Evolutionary conservation across 139 green algal genomes (phyloP).

Genomic region (Marvania coccoides): DNA sequence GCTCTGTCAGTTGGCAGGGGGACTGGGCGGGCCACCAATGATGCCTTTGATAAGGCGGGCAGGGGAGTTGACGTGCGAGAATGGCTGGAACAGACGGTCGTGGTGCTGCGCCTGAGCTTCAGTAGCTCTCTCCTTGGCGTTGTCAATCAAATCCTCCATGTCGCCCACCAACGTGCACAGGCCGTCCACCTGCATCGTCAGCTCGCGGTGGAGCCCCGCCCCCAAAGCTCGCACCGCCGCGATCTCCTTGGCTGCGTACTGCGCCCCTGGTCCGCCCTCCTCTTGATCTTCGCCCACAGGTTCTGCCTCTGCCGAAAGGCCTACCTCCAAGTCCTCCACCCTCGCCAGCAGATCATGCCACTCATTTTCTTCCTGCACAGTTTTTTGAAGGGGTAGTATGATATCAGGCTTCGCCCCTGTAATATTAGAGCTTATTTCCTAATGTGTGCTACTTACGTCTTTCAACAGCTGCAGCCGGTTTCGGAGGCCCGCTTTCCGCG

Average conservation of each 20-base stretch:
- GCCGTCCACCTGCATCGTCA: constrained; percentile 44
- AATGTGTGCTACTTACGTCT: constrained; percentile 9
- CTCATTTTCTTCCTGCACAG: constrained; percentile 31
- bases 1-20: too few relatives aligned
- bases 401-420: not conserved
- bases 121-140: constrained; percentile 13
- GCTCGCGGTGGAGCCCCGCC: constrained; percentile 18
- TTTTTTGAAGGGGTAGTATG: not conserved
- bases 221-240: constrained; percentile 10
- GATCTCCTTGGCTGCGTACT: constrained; percentile 1
- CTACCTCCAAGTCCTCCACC: constrained; percentile 8
- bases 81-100: constrained; percentile 31
- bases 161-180: constrained; percentile 37
- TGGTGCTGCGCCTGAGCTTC: constrained; percentile 34
- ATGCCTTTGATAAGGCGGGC: constrained; percentile 38
- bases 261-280: not conserved
- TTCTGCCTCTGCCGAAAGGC: not conserved
- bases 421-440: not conserved
- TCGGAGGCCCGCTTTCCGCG: constrained; percentile 30
- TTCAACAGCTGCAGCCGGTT: constrained; percentile 20
- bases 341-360: constrained; percentile 27
- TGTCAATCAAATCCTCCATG: constrained; percentile 37
- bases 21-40: too few relatives aligned
- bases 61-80: constrained; percentile 50
- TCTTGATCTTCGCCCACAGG: not conserved